Evolutionary conservation across 1,284 basidiomycete genomes (phyloP), one percentile per base, ranked within the genome.

Genomic region (Kwoniella shivajii): DNA sequence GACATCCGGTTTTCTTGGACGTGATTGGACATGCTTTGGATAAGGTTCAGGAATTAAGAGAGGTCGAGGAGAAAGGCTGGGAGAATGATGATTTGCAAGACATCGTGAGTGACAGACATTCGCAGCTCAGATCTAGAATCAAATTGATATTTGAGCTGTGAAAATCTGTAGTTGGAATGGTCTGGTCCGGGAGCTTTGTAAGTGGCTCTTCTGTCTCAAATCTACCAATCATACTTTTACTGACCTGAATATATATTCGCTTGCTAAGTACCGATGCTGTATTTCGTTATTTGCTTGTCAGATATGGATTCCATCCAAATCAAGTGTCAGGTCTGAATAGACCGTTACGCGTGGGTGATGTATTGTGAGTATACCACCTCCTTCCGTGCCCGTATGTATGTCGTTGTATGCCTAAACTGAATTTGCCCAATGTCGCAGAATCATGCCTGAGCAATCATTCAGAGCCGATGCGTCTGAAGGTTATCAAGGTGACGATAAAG

Each of bases 1-100:
- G 59, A 4, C 71, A 72, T 56, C 71, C 71, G 1, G 57, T 72
- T 24, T 50, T 72, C 16, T 46, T 72, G 16, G 71, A 72, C 38
- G 66, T 69, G 4, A 53, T 68, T 6, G 55, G 63, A 42, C 43
- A 57, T 22, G 66, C 63, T 0, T 48, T 72, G 29, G 27, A 57
- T 14, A 54, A 51, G n/a, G 52, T 63, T 9, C 46, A 50, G 39
- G 42, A 55, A 16, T 42, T 49, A 4, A 48, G 56, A 20, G 38
- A 51, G 29, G 51, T 22, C 4, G 29, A 34, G 5, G 42, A 58
- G 31, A 57, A 56, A 6, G 50, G 33, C 11, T 18, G 26, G 24
- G 49, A 31, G 11, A 22, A 30, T 5, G 30, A 42, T 14, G 30
- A 42, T 16, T 37, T 42, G 10, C 38, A 56, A 36, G 51, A 56